Evolutionary conservation across 805 yeast species (phyloP), one percentile per base, ranked within the genome.

Genomic region (Komagataella ulmi): DNA sequence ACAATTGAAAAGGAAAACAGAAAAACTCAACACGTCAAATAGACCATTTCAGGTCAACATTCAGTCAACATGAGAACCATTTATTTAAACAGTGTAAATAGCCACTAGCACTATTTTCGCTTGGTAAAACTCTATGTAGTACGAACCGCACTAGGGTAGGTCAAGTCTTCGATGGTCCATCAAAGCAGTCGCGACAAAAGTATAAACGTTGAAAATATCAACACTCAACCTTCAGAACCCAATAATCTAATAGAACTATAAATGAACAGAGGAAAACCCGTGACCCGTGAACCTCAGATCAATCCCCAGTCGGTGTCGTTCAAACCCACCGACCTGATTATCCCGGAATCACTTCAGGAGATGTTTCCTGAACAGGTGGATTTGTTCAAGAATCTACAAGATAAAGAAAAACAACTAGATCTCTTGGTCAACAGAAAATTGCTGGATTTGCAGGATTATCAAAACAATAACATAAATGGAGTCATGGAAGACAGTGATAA

Each of bases 341-440:
- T 68, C 6, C 61, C 70, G 3, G 57, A 57, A 17, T 58, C 64
- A 1, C 49, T 68, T 18, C 64, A 59, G 40, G 50, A 55, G 14
- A 48, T 59, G 45, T 68, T 67, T 53, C 71, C 72, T 3, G 68
- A 66, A 17, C 64, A 88, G 59, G 81, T 88, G n/a, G 79, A 75
- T 17, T 70, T 81, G 53, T 87, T 86, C 65, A 78, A 84, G 59
- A 75, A 80, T 51, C 71, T 91, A 48, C 76, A 77, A 56, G 88
- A 85, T 7, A 88, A 90, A n/a, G 99, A 93, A 65, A 77, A 80
- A 54, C 76, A 80, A 55, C 67, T 91, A 48, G 98, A 93, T 65
- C 77, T 91, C 52, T 75, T 86, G 56, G 80, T 88, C 44, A 81
- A 90, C 47, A 79, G 95, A 54, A 91, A 91, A 64, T 77, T 88